Evolutionary conservation across 2,329 filamentous ascomycete species (phyloP), one percentile per base, ranked within the genome.

Genomic region (Ophiocordyceps sinensis): DNA sequence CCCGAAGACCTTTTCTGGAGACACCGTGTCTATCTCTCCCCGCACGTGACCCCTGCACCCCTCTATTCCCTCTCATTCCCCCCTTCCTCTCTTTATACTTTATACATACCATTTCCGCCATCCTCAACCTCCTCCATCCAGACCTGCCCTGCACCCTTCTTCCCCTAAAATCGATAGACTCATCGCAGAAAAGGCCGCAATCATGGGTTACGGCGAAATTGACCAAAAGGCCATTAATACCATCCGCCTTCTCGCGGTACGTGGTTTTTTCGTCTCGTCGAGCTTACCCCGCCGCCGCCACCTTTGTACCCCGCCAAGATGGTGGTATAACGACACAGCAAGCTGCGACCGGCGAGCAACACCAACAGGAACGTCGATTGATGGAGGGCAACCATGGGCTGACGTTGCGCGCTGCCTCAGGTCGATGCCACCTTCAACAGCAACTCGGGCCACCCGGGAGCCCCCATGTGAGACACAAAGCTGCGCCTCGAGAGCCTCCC

Each of bases 361-460:
- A 7, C 23, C 23, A 26, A 26, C 23, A 26, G 23, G 23, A 19
- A 19, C 4, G 19, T 3, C 19, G 19, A 19, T 19, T 19, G 19
- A 19, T 19, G 19, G 3, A 19, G 19, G 4, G 19, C 7, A 13
- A 12, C 14, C 12, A 8, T 15, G 13, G 5, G 9, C 32, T 35
- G 32, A 31, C 30, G 12, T n/a, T 26, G 36, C 13, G n/a, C 21
- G 31, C 23, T 11, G 42, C 39, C 53, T 46, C 62, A 98, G 91
- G 85, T 87, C 72, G 91, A 98, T 95, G 91, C 89, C 64, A 95
- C 88, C 60, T 80, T 81, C 67, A 75, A 83, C 65, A 86, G 89
- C 64, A 96, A 96, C 78, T 95, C 89, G 51, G 91, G 91, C 63
- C 91, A 98, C 72, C 91, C 91, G 59, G 91, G 91, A 75, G 91